Evolutionary conservation across 805 yeast genomes (phyloP), one percentile per base, ranked within the genome.

Genomic region (Candida adriatica): DNA sequence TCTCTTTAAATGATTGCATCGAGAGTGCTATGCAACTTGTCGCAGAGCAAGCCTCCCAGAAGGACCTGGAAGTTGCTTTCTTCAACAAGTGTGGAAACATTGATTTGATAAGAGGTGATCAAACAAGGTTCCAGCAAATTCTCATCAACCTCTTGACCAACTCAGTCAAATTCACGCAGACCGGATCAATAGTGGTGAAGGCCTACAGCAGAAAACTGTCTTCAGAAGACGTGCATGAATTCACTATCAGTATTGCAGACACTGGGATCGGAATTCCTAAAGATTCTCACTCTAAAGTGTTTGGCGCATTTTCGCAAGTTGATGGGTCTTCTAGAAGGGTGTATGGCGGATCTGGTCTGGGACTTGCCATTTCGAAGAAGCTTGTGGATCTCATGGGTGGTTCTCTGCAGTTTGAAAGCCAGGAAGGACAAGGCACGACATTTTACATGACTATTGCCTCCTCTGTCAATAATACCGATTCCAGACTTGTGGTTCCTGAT

Each of bases 321-420:
- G 95, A 84, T 59, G 94, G 95, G 23, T 82, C 94, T 5, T 84
- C 94, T 3, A 84, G 94, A 6, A 71, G 94, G 53, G 83, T 81
- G 49, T 84, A 81, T 53, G 95, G 94, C 43, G 95, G 95, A 43
- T 84, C 94, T 5, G 95, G 95, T 42, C 66, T 84, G 28, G 95
- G 95, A 9, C 66, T 85, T 30, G 80, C 92, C 3, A 84, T 84
- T 54, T 85, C 94, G 6, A 82, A 82, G 55, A 85, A 83, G 47
- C 66, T 84, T 42, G 80, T 84, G 49, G 87, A 82, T 45, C 65
- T 84, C 39, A 84, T 85, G 94, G 94, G 94, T 19, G 95, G 94
- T 46, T 84, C 77, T 39, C 79, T 84, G 37, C 79, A 90, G 85
- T 94, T 84, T 24, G 72, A 80, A 16, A 80, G 92, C 2, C 68